These are phyloP conservation scores for Cadophora malorum DNA, from an alignment of 2,329 filamentous ascomycete species.

Conservation along the genomic window DNA sequence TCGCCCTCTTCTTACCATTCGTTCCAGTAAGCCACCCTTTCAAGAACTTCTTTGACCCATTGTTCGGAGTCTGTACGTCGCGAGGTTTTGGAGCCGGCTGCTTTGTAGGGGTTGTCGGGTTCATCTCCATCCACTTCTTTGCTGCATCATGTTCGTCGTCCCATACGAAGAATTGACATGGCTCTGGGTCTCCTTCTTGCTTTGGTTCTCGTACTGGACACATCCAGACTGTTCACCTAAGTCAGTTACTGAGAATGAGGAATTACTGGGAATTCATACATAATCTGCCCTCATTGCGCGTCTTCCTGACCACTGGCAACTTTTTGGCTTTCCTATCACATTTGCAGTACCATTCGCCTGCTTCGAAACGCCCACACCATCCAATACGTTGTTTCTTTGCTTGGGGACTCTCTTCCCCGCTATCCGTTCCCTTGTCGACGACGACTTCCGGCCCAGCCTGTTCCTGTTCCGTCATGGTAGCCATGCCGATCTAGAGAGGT, in stretches of 20 bases:
- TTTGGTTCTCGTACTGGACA: conserved; percentile 6
- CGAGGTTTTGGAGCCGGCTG: conserved; percentile 5
- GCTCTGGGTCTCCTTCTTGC: conserved; percentile 4
- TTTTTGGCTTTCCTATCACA: not conserved
- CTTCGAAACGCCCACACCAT: conserved; percentile 8
- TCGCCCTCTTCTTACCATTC: not conserved
- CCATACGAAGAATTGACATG: conserved; percentile 18
- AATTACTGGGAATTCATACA: not conserved
- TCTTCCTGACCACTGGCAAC: not conserved
- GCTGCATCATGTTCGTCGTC: not conserved
- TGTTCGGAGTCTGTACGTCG: not conserved
- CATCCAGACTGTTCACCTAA: not conserved
- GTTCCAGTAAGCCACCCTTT: not conserved
- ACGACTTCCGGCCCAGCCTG: not conserved
- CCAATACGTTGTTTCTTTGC: not conserved
- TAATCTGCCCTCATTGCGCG: not conserved
- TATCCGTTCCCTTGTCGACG: not conserved
- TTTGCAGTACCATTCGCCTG: conserved; percentile 5
- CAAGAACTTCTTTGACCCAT: not conserved
- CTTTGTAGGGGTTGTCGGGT: conserved; percentile 14
- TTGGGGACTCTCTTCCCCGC: not conserved
- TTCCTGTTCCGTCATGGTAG: not conserved
- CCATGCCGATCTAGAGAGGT: not conserved
- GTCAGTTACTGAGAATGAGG: not conserved
- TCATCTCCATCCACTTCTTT: conserved; percentile 9